Percentiles rank a stretch among this genome's conserved stretches.
phyloP scores from a whole-genome alignment of 1,284 basidiomycete species.

The Moniliella sp. region DNA sequence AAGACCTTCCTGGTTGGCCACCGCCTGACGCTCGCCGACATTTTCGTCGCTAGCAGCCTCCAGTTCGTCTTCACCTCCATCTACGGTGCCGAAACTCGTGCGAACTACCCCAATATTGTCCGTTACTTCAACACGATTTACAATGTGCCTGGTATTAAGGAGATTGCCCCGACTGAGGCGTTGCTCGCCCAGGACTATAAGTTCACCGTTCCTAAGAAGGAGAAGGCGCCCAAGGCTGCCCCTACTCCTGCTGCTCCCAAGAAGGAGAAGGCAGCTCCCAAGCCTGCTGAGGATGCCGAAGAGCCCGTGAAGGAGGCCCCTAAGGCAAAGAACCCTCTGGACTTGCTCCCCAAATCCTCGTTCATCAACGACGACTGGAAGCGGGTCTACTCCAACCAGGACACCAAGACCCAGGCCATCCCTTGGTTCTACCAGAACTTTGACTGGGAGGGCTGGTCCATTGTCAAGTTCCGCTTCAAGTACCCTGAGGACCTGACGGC shows the following conservation, averaged over 20 bases:
- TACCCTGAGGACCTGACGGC: conserved; percentile 79
- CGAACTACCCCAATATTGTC: conserved; percentile 46
- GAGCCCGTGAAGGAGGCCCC: conserved; percentile 40
- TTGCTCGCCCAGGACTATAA: conserved; percentile 53
- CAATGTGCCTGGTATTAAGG: conserved; percentile 43
- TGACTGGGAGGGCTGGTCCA: conserved; percentile 66
- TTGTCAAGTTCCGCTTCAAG: conserved; percentile 76
- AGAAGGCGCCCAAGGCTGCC: conserved; percentile 26
- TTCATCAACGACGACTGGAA: conserved; percentile 92
- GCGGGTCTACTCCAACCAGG: conserved; percentile 80
- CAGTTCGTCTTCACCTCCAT: conserved; percentile 6
- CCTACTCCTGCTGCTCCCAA: conserved; percentile 39
- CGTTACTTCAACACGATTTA: conserved; percentile 51
- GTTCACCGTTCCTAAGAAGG: conserved; percentile 53
- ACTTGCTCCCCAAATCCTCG: conserved; percentile 64
- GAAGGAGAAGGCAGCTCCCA: conserved; percentile 39
- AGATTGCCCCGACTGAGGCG: conserved; percentile 35
- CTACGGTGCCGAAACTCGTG: conserved; percentile 19
- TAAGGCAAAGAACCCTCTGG: conserved; percentile 73
- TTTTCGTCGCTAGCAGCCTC: conserved; percentile 44
- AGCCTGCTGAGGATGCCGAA: conserved; percentile 45
- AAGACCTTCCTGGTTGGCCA: conserved; percentile 80
- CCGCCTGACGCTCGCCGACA: conserved; percentile 77
- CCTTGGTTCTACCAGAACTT: conserved; percentile 40
- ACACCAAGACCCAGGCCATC: conserved; percentile 39